Evolutionary conservation across 495 filamentous ascomycete genomes (phyloP), one percentile per base, ranked within the genome.

Genomic region (Annulohypoxylon moriforme): DNA sequence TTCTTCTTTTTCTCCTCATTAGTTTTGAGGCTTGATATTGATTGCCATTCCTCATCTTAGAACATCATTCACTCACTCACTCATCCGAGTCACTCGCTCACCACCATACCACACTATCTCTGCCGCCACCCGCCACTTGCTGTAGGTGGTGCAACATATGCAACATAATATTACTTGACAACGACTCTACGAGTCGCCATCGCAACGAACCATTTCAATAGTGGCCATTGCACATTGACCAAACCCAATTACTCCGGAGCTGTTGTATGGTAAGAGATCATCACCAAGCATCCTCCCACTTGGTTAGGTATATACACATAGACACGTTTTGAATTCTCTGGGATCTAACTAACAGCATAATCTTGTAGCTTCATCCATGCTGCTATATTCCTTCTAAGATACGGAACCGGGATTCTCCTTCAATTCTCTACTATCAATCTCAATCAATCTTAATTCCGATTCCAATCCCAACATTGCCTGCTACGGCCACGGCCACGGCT

Each of bases 311-410:
- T 9, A 58, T 4, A 58, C 8, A 13, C 13, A 52, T 33, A 58
- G 13, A 27, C n/a, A 34, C 18, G 46, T 60, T 46, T 60, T 68
- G 24, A 49, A 20, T 72, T 64, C 58, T 63, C 44, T 38, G 60
- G 60, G 53, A 56, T 72, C 55, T 55, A 29, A 55, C 55, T 60
- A 29, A 59, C 60, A 42, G 60, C 52, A 69, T 18, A 44, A 64
- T 69, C 52, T 72, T 67, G 59, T 33, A 67, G 52, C 50, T 63
- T 72, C 42, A 29, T 62, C 57, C 36, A 22, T 13, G 58, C 44
- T 64, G 29, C 18, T 46, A 4, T 44, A 16, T 4, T 44, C n/a
- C 8, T 57, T 29, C 31, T 57, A 49, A 66, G 49, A 38, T 55
- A 44, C 57, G 49, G 56, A 66, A 40, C 56, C 57, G 49, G 56